Evolutionary conservation across 495 filamentous ascomycete genomes (phyloP).

Genomic region (Penicillium cosmopolitanum): DNA sequence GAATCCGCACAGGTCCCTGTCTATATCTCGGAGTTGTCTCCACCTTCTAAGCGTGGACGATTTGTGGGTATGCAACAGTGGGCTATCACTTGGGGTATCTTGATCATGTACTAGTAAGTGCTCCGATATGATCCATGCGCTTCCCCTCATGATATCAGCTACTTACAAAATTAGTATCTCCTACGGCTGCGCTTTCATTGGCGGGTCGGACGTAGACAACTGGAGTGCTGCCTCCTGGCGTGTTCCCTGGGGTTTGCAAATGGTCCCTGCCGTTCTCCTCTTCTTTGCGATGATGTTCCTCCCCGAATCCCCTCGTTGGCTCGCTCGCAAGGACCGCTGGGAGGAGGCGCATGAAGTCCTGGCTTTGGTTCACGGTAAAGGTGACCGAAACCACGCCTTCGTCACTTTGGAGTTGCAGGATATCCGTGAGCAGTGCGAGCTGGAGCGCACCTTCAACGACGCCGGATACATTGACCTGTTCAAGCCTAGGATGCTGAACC

Average conservation of each 20-base stretch:
- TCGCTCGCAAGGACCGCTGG: conserved; percentile 74
- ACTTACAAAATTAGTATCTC: conserved; percentile 46
- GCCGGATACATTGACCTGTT: conserved; percentile 67
- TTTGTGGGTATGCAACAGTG: conserved; percentile 75
- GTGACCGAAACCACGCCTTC: conserved; percentile 61
- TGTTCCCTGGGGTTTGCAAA: conserved; percentile 77
- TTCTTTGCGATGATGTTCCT: conserved; percentile 65
- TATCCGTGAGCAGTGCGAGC: conserved; percentile 64
- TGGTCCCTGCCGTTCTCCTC: conserved; percentile 68
- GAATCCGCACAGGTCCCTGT: conserved; percentile 80
- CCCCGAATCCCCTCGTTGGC: conserved; percentile 79
- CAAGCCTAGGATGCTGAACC: conserved; percentile 65
- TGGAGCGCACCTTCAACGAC: conserved; percentile 58
- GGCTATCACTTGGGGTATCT: conserved; percentile 80
- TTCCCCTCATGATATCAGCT: no score
- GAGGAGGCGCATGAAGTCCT: conserved; percentile 68
- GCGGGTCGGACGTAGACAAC: conserved; percentile 22
- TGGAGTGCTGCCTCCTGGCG: conserved; percentile 63
- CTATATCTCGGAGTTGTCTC: conserved; percentile 75
- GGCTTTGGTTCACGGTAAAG: conserved; percentile 67
- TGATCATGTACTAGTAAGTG: conserved; percentile 71
- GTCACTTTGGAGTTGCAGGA: conserved; percentile 63
- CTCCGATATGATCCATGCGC: no score
- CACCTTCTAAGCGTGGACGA: conserved; percentile 69
- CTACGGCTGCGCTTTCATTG: conserved; percentile 67